Evolutionary conservation across 2,329 filamentous ascomycete genomes (phyloP), one percentile per base, ranked within the genome.

Genomic region (Phialocephala sp.): DNA sequence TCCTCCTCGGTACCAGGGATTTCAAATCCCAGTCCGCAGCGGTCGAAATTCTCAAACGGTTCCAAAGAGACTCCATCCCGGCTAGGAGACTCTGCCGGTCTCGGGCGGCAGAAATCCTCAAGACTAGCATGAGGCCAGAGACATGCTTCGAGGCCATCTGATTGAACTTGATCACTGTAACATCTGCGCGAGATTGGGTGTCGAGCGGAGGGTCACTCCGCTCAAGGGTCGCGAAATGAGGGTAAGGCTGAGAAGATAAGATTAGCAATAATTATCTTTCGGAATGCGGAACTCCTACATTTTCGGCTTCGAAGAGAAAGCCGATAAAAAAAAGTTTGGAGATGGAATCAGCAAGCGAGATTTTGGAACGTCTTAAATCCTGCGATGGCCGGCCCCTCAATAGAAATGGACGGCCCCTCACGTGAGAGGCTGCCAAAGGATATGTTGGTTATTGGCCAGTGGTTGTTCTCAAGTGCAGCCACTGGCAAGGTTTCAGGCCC

Each of bases 91-190:
- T 56, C 52, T 55, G 60, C 24, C 58, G 47, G 47, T 68, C 63
- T 56, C 66, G 66, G 47, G 5, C 59, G 32, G 57, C 60, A 64
- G 52, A 61, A 54, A 36, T 62, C 59, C 50, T 54, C 50, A n/a
- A 54, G 50, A 54, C 50, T 54, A 54, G 50, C 50, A 54, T 18
- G 12, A 14, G 50, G 50, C 24, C 50, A 54, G 24, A 54, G 50
- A 9, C 63, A 60, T 57, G 54, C 41, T 60, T 58, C 60, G 52
- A 64, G 60, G 20, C 36, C 45, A 43, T 50, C 58, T 63, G 66
- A 68, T 60, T 66, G 66, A 63, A 55, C 60, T 63, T 63, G 66
- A 66, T 66, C 55, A 65, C 63, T 65, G 15, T 61, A 43, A 58
- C 63, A 65, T 65, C 54, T 41, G 39, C 58, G 50, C 54, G 37